Evolutionary conservation across 306 rosid genomes (phyloP), one percentile per base, ranked within the genome.

Genomic region (Casuarina equisetifolia): DNA sequence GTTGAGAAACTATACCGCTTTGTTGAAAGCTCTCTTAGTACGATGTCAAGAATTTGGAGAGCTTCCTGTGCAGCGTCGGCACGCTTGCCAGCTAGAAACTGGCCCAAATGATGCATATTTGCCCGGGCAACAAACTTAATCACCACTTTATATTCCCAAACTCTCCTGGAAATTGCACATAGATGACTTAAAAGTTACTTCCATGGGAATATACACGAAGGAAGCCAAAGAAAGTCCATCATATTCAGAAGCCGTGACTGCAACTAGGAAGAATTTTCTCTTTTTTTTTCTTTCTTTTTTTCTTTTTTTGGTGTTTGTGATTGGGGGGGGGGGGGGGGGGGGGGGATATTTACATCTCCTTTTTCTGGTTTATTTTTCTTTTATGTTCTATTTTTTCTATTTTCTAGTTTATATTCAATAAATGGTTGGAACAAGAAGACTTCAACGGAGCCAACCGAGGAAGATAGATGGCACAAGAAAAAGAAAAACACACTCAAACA

Each of bases 11-110:
- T 55, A 59, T 82, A 95, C 99, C 97, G 92, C 85, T 88, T 91
- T 3, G 84, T 81, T 67, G 99, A 81, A 73, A 95, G 84, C 85
- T 95, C 99, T 71, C 97, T 89, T 68, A 92, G 79, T 42, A 95
- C 99, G 62, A 92, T 92, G 84, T 95, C 99, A 67, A 95, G 89
- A 78, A 91, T 88, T 80, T 95, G 97, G 69, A 95, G 92, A 44
- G 97, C 94, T 76, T 95, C 97, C 79, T 90, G 99, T 4, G 97
- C 94, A 52, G 97, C 97, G 83, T 92, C 93, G 5, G 99, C 92
- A 3, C 94, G 93, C 81, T 91, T 89, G 32, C 99, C 98, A 8
- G 92, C 97, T 46, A 95, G 84, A 86, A 95, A 95, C 88, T 95
- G 96, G 73, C 96, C 97, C 79, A 95, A 85, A 82, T 95, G 97